A percentile compares a stretch with the other conserved stretches of the same genome.
Conservation (phyloP, 139 green algal genomes). For the Closterium sp. region DNA sequence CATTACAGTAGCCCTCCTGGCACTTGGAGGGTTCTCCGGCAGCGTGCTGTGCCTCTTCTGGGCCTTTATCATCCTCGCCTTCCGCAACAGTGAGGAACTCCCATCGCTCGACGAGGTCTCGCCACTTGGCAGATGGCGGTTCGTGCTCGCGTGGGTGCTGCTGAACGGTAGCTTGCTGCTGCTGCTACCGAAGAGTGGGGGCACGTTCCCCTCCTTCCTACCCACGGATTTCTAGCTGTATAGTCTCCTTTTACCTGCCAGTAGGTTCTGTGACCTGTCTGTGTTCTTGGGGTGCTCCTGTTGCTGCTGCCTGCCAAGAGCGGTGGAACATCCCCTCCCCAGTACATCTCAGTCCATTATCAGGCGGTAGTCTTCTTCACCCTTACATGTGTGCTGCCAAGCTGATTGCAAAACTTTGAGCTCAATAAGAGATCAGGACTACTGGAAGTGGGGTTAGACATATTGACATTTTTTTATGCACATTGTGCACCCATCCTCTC, state of each 20-base stretch:
- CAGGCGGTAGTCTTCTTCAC: too few species aligned
- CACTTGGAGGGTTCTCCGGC: conserved; percentile 19
- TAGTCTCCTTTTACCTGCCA: too few species aligned
- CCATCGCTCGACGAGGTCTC: conserved; percentile 39
- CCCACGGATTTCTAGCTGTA: background rate
- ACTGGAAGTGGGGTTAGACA: too few species aligned
- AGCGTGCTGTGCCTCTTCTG: conserved; percentile 45
- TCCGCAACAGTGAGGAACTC: conserved; percentile 37
- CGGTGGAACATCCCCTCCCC: too few species aligned
- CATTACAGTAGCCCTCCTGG: conserved; percentile 11
- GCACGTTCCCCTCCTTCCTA: conserved; percentile 27
- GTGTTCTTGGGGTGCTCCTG: too few species aligned
- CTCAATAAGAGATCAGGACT: too few species aligned
- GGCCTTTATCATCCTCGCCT: conserved; percentile 33
- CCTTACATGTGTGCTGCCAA: too few species aligned
- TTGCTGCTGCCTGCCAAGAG: conserved; percentile 40
- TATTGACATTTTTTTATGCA: too few species aligned
- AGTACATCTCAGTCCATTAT: too few species aligned
- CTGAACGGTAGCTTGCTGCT: conserved; percentile 23
- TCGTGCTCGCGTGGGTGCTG: conserved; percentile 27
- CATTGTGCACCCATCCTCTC: too few species aligned
- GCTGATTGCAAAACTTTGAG: too few species aligned
- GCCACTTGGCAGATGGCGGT: conserved; percentile 2
- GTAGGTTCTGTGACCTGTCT: too few species aligned
- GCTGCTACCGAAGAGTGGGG: conserved; percentile 44